Evolutionary conservation across 768 basidiomycete genomes (phyloP), one percentile per base, ranked within the genome.

Genomic region (Amanita molliuscula): DNA sequence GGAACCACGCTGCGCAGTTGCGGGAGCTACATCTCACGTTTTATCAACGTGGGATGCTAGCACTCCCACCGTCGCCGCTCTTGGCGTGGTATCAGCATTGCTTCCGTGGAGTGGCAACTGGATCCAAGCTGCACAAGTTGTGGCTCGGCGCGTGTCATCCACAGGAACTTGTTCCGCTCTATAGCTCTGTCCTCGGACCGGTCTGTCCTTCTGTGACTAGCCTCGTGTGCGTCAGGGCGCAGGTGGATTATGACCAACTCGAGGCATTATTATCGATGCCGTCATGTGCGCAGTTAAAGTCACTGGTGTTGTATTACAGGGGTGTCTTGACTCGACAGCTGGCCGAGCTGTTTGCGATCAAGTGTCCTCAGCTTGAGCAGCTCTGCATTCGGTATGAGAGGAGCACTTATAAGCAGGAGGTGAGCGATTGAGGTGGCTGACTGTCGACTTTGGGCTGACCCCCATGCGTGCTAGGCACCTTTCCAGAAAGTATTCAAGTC

Each of bases 61-160:
- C 46, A 21, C 15, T 37, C 16, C 34, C 46, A 26, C 15, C 33
- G 6, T 35, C 36, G 1, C n/a, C 34, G 23, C 21, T 47, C 6
- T 26, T 47, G 11, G 33, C 36, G n/a, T 47, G 46, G 46, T 47
- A 47, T n/a, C 46, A 47, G 9, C 20, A 11, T 3, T 36, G 46
- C 26, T 47, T 47, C 35, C 46, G 28, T 10, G 46, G 25, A 13
- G 35, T 47, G 23, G 35, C 46, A 15, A n/a, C 25, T 11, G 15
- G 33, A 18, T 5, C 36, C 25, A 35, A 34, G 21, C 46, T 47
- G 13, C 28, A 35, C 15, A 37, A 47, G 15, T 26, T 47, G 35
- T 47, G 46, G 46, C 46, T 47, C 20, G 46, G 46, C 15, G 36
- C 46, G 16, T 47, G 46, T 26, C 46, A 47, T 47, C 35, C 46